Conservation (phyloP, 2,329 filamentous ascomycete species). For the Cercospora sp. region DNA sequence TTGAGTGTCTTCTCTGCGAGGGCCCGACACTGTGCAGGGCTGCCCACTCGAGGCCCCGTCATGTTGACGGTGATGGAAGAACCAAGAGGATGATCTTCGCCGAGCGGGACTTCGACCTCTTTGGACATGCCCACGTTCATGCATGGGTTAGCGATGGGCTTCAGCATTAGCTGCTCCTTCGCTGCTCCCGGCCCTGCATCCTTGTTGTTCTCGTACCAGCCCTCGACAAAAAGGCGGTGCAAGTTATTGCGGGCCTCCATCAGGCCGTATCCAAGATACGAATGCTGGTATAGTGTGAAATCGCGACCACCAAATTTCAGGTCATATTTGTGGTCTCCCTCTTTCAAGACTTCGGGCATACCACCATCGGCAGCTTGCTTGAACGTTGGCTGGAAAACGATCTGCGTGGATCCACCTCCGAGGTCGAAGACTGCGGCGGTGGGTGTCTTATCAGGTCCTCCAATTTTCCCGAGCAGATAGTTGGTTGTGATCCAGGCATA, state of each 20-base stretch:
- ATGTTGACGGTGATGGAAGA: slow-evolving; percentile 73
- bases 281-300: slow-evolving; percentile 96
- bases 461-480: slow-evolving; percentile 97
- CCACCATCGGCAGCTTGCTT: slow-evolving; percentile 70
- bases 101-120: slow-evolving; percentile 71
- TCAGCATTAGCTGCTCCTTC: slow-evolving; percentile 62
- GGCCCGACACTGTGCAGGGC: slow-evolving; percentile 83
- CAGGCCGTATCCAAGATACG: slow-evolving; percentile 92
- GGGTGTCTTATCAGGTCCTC: slow-evolving; percentile 81
- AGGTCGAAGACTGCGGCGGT: slow-evolving; percentile 96
- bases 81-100: slow-evolving; percentile 65
- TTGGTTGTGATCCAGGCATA: slow-evolving; percentile 99
- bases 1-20: slow-evolving; percentile 86
- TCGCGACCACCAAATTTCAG: slow-evolving; percentile 86
- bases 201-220: slow-evolving; percentile 65
- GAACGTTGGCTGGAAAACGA: slow-evolving; percentile 97
- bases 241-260: slow-evolving; percentile 92
- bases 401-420: slow-evolving; percentile 93
- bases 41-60: slow-evolving; percentile 73
- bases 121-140: slow-evolving; percentile 77
- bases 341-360: slow-evolving; percentile 79
- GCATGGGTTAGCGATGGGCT: slow-evolving; percentile 79
- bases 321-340: slow-evolving; percentile 94
- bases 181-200: slow-evolving; percentile 35
- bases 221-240: slow-evolving; percentile 72